Percentiles rank a stretch among this genome's conserved stretches.
Conservation (phyloP, 257 asterid species). For the Prunella vulgaris region DNA sequence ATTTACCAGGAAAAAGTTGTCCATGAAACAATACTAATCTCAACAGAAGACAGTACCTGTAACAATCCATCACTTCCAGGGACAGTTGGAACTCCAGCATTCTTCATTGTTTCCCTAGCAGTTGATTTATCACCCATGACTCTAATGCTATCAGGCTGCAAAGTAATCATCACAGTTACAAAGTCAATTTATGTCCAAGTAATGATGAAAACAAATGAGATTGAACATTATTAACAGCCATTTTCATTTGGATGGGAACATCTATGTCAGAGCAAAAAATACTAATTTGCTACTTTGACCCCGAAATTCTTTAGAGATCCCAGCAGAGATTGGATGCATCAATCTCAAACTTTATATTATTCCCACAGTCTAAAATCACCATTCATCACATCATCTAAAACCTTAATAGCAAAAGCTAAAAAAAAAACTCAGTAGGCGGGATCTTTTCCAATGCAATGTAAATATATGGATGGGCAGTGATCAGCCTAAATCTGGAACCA, state of each 20-base stretch:
- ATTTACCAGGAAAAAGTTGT: not conserved
- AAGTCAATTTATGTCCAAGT: not conserved
- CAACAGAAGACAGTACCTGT: conserved; percentile 41
- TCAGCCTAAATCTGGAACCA: not conserved
- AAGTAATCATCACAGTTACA: not conserved
- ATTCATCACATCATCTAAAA: not conserved
- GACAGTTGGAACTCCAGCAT: conserved; percentile 98
- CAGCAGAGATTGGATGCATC: not conserved
- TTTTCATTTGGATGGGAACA: conserved; percentile 8
- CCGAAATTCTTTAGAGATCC: not conserved
- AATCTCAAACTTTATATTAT: conserved; percentile 1
- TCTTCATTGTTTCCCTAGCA: conserved; percentile 98
- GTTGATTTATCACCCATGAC: conserved; percentile 99
- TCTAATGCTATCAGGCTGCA: conserved; percentile 93
- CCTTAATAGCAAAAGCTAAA: not conserved
- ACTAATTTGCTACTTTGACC: not conserved
- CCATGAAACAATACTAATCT: conserved; percentile 9
- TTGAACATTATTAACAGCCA: not conserved
- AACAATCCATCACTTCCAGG: conserved; percentile 97
- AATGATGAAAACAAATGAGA: not conserved
- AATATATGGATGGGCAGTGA: not conserved
- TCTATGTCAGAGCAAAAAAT: conserved; percentile 1
- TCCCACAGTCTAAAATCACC: not conserved
- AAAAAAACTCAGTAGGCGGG: not conserved
- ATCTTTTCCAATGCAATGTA: not conserved